Percentiles rank a stretch among this genome's conserved stretches.
Evolutionary conservation across 1,284 basidiomycete species (phyloP).

Genomic region (Ustilago loliicola): DNA sequence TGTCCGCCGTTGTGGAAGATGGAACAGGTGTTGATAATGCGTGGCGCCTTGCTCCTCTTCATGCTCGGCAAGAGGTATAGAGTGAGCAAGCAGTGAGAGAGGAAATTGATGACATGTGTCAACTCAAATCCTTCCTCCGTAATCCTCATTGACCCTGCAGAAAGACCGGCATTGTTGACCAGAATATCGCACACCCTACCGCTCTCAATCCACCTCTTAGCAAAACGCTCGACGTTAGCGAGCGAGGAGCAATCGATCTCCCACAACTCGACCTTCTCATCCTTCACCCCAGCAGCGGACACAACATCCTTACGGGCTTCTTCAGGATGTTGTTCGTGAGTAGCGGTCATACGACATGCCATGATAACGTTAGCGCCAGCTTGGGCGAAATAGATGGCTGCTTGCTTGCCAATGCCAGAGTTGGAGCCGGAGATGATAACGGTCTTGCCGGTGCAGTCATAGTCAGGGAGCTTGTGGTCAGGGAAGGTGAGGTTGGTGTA

Average conservation of each 20-base stretch:
- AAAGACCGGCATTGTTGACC: conserved; percentile 58
- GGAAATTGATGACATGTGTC: conserved; percentile 56
- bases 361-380: conserved; percentile 58
- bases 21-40: conserved; percentile 61
- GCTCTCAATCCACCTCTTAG: conserved; percentile 31
- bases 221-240: conserved; percentile 47
- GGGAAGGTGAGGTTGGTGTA: conserved; percentile 23
- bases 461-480: conserved; percentile 13
- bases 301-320: conserved; percentile 47
- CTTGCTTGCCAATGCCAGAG: conserved; percentile 59
- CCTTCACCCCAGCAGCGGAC: conserved; percentile 9
- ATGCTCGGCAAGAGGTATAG: conserved; percentile 56
- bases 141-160: conserved; percentile 17
- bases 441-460: conserved; percentile 53
- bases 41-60: conserved; percentile 35
- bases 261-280: conserved; percentile 55
- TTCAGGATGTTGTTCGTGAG: conserved; percentile 60
- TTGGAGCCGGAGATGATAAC: conserved; percentile 60
- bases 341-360: conserved; percentile 56
- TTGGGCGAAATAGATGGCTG: conserved; percentile 49
- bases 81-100: conserved; percentile 57
- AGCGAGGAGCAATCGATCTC: conserved; percentile 58
- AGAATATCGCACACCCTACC: conserved; percentile 53
- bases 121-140: conserved; percentile 63
- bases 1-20: conserved; percentile 58